Conservation (phyloP, 208 protist genomes). For the Acanthamoeba triangularis region DNA sequence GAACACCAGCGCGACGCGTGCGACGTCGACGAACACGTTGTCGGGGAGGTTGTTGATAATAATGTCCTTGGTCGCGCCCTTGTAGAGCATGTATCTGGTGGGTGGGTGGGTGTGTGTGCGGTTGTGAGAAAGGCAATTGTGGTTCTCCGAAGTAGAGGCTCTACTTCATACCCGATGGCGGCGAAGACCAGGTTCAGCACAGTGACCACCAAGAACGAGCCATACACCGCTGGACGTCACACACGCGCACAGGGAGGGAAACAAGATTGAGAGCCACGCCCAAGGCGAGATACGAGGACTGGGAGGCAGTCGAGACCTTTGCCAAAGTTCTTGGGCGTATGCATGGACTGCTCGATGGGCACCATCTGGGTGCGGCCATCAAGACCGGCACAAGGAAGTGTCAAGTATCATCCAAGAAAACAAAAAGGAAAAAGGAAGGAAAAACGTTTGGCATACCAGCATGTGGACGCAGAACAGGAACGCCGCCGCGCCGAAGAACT, state of each 20-base stretch:
- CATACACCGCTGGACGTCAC: not conserved
- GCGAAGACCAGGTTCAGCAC: constrained; percentile 58
- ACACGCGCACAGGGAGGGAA: not conserved
- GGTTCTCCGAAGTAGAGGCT: not conserved
- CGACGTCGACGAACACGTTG: constrained; percentile 44
- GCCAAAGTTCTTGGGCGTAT: not conserved
- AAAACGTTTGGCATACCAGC: constrained; percentile 27
- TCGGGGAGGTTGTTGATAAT: constrained; percentile 58
- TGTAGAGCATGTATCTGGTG: constrained; percentile 52
- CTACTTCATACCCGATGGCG: not conserved
- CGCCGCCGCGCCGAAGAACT: constrained; percentile 76
- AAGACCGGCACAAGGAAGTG: too few species aligned
- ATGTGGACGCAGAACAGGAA: constrained; percentile 82
- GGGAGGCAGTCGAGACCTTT: not conserved
- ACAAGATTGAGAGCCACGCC: not conserved
- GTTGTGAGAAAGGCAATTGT: not conserved
- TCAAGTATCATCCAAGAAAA: not conserved
- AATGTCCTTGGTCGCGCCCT: constrained; percentile 37
- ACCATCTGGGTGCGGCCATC: not conserved
- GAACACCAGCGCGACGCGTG: constrained; percentile 2
- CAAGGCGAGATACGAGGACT: not conserved
- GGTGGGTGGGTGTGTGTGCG: too few species aligned
- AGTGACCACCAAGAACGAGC: constrained; percentile 23
- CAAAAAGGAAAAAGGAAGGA: not conserved
- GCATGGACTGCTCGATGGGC: constrained; percentile 50